These are phyloP conservation scores for Stemphylium lycopersici DNA, from an alignment of 2,329 filamentous ascomycete genomes.

Conservation along the genomic window DNA sequence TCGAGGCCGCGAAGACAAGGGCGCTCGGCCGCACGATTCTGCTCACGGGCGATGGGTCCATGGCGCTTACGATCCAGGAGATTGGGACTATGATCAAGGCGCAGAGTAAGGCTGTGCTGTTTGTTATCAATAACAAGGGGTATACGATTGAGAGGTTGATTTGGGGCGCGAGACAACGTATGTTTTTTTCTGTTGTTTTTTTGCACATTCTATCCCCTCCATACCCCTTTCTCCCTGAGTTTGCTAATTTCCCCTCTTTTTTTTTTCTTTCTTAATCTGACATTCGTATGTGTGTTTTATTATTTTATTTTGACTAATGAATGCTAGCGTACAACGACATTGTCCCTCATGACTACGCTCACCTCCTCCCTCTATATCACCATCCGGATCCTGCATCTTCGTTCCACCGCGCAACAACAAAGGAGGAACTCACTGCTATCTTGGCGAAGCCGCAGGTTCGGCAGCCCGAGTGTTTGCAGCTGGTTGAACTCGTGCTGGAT, in stretches of 20 bases:
- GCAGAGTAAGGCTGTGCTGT: conserved; percentile 45
- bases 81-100: conserved; percentile 65
- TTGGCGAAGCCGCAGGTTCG: conserved; percentile 38
- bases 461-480: conserved; percentile 43
- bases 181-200: neutral
- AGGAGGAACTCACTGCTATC: conserved; percentile 47
- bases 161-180: conserved; percentile 50
- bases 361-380: conserved; percentile 51
- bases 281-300: too few relatives aligned
- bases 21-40: conserved; percentile 56
- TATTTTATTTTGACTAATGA: neutral
- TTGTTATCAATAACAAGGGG: conserved; percentile 56
- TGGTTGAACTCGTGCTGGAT: conserved; percentile 53
- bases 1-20: conserved; percentile 21
- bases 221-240: neutral
- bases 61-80: conserved; percentile 71
- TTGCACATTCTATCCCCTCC: too few relatives aligned
- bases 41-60: conserved; percentile 68
- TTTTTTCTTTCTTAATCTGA: too few relatives aligned
- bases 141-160: conserved; percentile 57
- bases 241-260: neutral
- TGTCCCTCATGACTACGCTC: conserved; percentile 47
- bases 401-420: conserved; percentile 49
- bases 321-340: conserved; percentile 48
- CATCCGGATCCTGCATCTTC: conserved; percentile 37